A percentile compares a stretch with the other conserved stretches of the same genome.
phyloP scores from a whole-genome alignment of 2,329 filamentous ascomycete species.

The Emericellopsis cladophorae region DNA sequence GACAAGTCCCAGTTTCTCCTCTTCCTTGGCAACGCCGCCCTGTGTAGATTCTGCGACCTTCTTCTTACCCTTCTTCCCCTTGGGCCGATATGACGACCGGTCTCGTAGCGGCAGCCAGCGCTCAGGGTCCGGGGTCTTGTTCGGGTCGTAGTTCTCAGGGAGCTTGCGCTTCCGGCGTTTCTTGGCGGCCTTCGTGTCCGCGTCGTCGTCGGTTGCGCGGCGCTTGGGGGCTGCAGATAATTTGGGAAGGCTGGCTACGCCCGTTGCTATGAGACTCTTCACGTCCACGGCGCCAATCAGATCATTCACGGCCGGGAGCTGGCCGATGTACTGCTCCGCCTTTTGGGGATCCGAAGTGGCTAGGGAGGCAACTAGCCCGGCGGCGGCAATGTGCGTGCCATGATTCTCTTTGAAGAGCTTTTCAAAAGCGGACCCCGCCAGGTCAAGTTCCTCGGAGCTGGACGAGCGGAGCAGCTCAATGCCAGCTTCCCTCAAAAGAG shows the following conservation, averaged over 20 bases:
- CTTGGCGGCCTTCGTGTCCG: conserved; percentile 31
- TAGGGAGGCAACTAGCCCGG: conserved; percentile 77
- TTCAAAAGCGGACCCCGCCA: conserved; percentile 69
- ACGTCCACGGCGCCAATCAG: conserved; percentile 51
- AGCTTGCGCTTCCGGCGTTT: conserved; percentile 49
- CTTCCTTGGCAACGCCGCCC: conserved; percentile 68
- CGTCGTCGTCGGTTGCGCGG: conserved; percentile 17
- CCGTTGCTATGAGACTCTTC: conserved; percentile 49
- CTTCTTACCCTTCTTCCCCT: conserved; percentile 86
- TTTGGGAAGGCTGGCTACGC: conserved; percentile 36
- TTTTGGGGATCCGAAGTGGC: conserved; percentile 47
- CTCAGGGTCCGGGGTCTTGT: conserved; percentile 76
- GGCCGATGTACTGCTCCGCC: conserved; percentile 38
- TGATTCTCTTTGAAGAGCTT: conserved; percentile 53
- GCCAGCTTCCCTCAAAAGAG: conserved; percentile 72
- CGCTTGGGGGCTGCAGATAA: conserved; percentile 35
- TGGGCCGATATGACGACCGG: conserved; percentile 76
- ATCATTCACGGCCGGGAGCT: conserved; percentile 48
- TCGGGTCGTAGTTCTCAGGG: conserved; percentile 63
- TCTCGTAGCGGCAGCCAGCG: conserved; percentile 88
- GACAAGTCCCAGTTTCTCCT: conserved; percentile 51
- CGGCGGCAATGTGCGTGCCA: conserved; percentile 57
- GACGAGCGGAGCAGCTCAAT: conserved; percentile 68
- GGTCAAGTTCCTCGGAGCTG: conserved; percentile 50
- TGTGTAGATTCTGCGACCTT: conserved; percentile 69